Conservation (phyloP, 441 rosid species). For the Gossypium schwendimanii region DNA sequence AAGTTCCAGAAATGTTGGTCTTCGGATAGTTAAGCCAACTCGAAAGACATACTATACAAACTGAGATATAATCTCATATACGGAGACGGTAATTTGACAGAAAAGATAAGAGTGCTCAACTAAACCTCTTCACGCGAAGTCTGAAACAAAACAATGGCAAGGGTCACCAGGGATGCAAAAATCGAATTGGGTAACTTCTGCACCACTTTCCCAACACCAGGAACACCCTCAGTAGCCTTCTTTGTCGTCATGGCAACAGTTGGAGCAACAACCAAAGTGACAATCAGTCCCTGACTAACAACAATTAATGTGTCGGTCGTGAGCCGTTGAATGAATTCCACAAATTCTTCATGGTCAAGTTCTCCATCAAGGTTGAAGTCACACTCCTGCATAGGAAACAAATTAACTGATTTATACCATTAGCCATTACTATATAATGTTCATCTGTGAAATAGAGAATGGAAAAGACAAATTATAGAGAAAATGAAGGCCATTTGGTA, state of each 20-base stretch:
- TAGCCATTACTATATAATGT: background rate
- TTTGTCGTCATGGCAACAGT: constrained; percentile 80
- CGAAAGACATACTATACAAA: background rate
- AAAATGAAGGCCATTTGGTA: too few relatives aligned
- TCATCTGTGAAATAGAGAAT: too few relatives aligned
- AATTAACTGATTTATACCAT: background rate
- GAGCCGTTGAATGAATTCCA: constrained; percentile 48
- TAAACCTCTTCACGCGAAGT: constrained; percentile 27
- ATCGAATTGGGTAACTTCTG: constrained; percentile 69
- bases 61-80: background rate
- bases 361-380: constrained; percentile 77
- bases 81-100: background rate
- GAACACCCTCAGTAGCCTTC: constrained; percentile 78
- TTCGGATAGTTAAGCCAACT: background rate
- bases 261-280: constrained; percentile 76
- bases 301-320: constrained; percentile 51
- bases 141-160: constrained; percentile 60
- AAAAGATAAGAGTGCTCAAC: constrained; percentile 3
- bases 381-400: constrained; percentile 38
- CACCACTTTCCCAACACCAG: constrained; percentile 73
- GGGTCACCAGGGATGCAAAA: constrained; percentile 76
- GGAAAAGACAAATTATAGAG: background rate
- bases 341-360: constrained; percentile 66
- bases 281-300: constrained; percentile 71
- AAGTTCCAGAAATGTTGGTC: background rate